Conservation (phyloP, 768 basidiomycete genomes). For the Suillus plorans region DNA sequence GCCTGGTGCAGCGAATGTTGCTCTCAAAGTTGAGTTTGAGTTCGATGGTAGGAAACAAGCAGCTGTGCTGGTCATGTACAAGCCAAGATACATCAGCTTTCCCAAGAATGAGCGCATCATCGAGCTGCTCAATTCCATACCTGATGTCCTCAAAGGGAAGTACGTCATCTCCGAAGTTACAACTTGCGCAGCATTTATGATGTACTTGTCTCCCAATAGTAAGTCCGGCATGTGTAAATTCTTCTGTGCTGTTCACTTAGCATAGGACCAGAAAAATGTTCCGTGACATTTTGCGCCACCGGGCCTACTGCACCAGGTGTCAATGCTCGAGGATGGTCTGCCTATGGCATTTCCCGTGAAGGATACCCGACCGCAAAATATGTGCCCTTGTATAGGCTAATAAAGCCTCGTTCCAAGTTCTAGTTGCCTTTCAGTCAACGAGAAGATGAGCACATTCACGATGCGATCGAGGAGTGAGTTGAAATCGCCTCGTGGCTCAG, state of each 20-base stretch:
- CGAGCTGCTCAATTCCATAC: background rate
- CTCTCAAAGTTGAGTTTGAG: slow-evolving; percentile 36
- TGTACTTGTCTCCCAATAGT: slow-evolving; percentile 34
- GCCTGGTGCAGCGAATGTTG: slow-evolving; percentile 25
- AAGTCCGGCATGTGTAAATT: background rate
- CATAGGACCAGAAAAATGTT: slow-evolving; percentile 21
- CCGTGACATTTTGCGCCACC: slow-evolving; percentile 19
- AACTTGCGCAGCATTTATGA: slow-evolving; percentile 32
- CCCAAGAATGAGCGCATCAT: slow-evolving; percentile 9
- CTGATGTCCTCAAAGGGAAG: slow-evolving; percentile 24
- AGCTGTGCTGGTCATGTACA: slow-evolving; percentile 34
- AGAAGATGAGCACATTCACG: background rate
- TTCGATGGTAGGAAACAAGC: slow-evolving; percentile 30
- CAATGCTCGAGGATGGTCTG: slow-evolving; percentile 14
- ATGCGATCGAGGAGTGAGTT: background rate
- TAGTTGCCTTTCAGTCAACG: slow-evolving; percentile 11
- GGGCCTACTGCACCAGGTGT: slow-evolving; percentile 9
- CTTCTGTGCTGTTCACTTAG: background rate
- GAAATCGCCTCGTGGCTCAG: background rate
- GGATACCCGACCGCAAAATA: slow-evolving; percentile 18
- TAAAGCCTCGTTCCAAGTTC: slow-evolving; percentile 5
- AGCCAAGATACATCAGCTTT: slow-evolving; percentile 21
- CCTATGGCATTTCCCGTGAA: slow-evolving; percentile 18
- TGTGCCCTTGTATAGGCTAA: slow-evolving; percentile 26
- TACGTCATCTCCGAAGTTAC: slow-evolving; percentile 32